Base-by-base conservation (phyloP, 176 grass and related monocot genomes). In the Thinopyrum elongatum region DNA sequence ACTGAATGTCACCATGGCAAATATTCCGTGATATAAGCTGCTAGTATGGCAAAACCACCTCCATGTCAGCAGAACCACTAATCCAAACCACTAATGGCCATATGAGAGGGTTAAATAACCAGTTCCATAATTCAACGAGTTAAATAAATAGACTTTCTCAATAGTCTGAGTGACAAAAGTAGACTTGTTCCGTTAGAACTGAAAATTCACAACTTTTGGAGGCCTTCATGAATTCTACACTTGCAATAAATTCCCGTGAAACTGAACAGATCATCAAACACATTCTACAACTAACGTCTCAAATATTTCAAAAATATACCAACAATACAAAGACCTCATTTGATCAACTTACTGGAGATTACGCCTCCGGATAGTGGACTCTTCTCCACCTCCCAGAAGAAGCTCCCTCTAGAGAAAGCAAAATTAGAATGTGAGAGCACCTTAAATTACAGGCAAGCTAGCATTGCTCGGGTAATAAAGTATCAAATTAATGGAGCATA, bases 381-480 rank as follows among this genome's bases (percentile, higher is more conserved):
- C 94, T 86, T 95, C 89, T 76, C 91, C 91, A 76, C 86, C 88
- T 85, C 91, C 94, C 44, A 91, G 66, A 89, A 95, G 89, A 85
- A 96, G 97, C 66, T 91, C 88, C 77, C 94, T 94, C 97, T 96
- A 82, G 25, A 85, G 25, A 89, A 67, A 78, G 30, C 26, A 33
- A 65, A 71, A 92, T 72, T 79, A 79, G 31, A 87, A 86, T 47
- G 27, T 25, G 26, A 89, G 51, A 68, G 72, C 2, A 10, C 65
- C 13, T 82, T 77, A 36, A 83, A 72, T 51, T 80, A 80, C n/a
- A 65, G 30, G 77, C 23, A 82, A 59, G 28, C 9, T 55, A 30
- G 21, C 16, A 84, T 15, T 10, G 8, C 68, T 26, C n/a, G 64
- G n/a, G 34, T 4, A 84, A 70, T 66, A 82, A 53, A 85, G 0